Percentiles rank a stretch among this genome's conserved stretches.
These are phyloP conservation scores for Hanseniaspora singularis DNA, from an alignment of 805 yeast genomes.

Conservation along the genomic window DNA sequence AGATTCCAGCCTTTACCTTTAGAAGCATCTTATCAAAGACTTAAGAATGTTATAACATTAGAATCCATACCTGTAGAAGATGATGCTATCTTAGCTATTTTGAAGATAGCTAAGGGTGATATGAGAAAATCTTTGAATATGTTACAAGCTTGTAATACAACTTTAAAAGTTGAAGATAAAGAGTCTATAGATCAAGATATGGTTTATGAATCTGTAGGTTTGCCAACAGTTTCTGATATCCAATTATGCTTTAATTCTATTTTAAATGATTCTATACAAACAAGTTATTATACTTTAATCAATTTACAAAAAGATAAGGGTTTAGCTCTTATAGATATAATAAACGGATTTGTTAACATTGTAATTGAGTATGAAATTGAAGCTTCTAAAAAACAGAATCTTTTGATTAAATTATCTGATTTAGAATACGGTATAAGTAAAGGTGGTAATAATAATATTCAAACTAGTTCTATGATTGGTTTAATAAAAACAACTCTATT, in stretches of 20 bases:
- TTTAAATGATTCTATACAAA: slow-evolving; percentile 78
- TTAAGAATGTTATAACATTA: slow-evolving; percentile 52
- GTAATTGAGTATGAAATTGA: slow-evolving; percentile 55
- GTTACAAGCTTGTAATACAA: slow-evolving; percentile 84
- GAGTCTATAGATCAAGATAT: slow-evolving; percentile 47
- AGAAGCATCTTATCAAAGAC: slow-evolving; percentile 55
- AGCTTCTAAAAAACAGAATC: slow-evolving; percentile 41
- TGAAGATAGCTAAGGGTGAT: slow-evolving; percentile 77
- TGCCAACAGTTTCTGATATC: slow-evolving; percentile 81
- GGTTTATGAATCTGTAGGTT: slow-evolving; percentile 91
- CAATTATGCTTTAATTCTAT: slow-evolving; percentile 64
- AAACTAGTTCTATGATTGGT: slow-evolving; percentile 81
- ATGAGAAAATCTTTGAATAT: slow-evolving; percentile 93
- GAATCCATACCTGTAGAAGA: slow-evolving; percentile 51
- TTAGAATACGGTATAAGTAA: slow-evolving; percentile 81
- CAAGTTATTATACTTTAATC: slow-evolving; percentile 56
- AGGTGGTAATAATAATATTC: slow-evolving; percentile 88
- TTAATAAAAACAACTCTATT: slow-evolving; percentile 34
- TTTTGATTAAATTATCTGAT: slow-evolving; percentile 66
- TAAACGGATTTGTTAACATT: slow-evolving; percentile 63
- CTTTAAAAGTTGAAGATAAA: slow-evolving; percentile 32
- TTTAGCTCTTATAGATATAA: slow-evolving; percentile 74
- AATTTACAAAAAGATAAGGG: slow-evolving; percentile 63
- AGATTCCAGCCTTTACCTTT: slow-evolving; percentile 72
- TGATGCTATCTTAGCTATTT: slow-evolving; percentile 53